phyloP scores from a whole-genome alignment of 176 grass and related monocot genomes.

The Zoysia japonica region DNA sequence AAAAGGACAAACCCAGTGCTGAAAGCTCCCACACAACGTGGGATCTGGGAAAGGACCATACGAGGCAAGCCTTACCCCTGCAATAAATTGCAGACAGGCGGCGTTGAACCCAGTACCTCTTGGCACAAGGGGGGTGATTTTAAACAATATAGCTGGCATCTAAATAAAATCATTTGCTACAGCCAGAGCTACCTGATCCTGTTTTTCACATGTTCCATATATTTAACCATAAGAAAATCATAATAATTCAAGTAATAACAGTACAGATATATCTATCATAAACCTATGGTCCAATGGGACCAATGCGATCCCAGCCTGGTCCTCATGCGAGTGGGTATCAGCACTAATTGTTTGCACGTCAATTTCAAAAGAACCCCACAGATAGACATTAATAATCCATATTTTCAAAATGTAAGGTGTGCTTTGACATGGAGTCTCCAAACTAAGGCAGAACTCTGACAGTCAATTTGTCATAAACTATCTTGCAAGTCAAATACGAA shows the following conservation, averaged over 20 bases:
- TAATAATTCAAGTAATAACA: constrained; percentile 10
- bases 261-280: constrained; percentile 2
- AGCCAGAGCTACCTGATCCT: neutral
- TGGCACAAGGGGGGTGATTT: too few relatives aligned
- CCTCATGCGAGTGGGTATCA: neutral
- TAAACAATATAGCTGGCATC: neutral
- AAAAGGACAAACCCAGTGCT: too few relatives aligned
- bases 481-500: too few relatives aligned
- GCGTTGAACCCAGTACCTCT: too few relatives aligned
- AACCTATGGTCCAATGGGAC: neutral
- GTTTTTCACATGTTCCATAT: neutral
- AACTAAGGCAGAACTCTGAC: too few relatives aligned
- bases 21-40: too few relatives aligned
- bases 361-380: neutral
- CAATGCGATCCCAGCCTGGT: neutral
- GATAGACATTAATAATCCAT: too few relatives aligned
- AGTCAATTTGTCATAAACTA: too few relatives aligned
- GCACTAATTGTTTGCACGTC: neutral
- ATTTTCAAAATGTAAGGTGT: too few relatives aligned
- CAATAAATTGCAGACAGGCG: too few relatives aligned
- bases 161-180: constrained; percentile 11
- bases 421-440: too few relatives aligned
- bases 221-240: constrained; percentile 11
- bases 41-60: neutral
- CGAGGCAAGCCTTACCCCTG: too few relatives aligned